A percentile compares a stretch with the other conserved stretches of the same genome.
phyloP scores from a whole-genome alignment of 805 yeast genomes.

The Lipomyces chichibuensis region DNA sequence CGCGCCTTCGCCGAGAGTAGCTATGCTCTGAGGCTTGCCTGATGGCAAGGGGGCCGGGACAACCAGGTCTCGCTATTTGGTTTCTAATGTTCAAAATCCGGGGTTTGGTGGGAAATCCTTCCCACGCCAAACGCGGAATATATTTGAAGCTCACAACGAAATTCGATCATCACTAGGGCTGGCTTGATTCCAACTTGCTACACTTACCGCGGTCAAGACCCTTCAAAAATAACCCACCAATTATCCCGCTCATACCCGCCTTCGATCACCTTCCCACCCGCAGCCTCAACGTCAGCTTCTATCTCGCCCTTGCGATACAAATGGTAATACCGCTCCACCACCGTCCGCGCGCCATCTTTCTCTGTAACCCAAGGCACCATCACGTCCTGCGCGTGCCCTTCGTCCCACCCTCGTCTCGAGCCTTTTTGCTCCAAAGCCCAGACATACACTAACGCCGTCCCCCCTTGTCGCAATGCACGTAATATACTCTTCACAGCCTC shows the following conservation, averaged over 20 bases:
- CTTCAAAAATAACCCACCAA: conserved; percentile 70
- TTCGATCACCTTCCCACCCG: conserved; percentile 70
- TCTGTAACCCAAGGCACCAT: conserved; percentile 90
- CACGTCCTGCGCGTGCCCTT: conserved; percentile 90
- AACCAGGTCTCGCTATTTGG: too few relatives aligned
- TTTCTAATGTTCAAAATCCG: too few relatives aligned
- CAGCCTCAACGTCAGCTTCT: conserved; percentile 64
- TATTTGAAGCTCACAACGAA: too few relatives aligned
- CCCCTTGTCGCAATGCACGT: conserved; percentile 59
- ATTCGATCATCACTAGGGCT: too few relatives aligned
- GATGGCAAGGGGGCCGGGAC: too few relatives aligned
- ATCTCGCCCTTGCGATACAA: conserved; percentile 83
- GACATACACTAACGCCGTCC: conserved; percentile 79
- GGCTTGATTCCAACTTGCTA: too few relatives aligned
- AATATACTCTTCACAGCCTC: conserved; percentile 74
- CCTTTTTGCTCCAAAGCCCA: conserved; percentile 95
- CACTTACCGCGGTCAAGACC: too few relatives aligned
- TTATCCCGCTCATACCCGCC: conserved; percentile 91
- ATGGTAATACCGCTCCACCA: conserved; percentile 83
- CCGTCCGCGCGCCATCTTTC: conserved; percentile 33
- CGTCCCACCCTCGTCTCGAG: conserved; percentile 87
- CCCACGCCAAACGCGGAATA: too few relatives aligned
- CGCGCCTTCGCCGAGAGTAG: too few relatives aligned
- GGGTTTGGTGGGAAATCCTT: too few relatives aligned
- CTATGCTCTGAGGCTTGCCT: too few relatives aligned